Evolutionary conservation across 139 green algal genomes (phyloP).

Genomic region (Micractinium conductrix): DNA sequence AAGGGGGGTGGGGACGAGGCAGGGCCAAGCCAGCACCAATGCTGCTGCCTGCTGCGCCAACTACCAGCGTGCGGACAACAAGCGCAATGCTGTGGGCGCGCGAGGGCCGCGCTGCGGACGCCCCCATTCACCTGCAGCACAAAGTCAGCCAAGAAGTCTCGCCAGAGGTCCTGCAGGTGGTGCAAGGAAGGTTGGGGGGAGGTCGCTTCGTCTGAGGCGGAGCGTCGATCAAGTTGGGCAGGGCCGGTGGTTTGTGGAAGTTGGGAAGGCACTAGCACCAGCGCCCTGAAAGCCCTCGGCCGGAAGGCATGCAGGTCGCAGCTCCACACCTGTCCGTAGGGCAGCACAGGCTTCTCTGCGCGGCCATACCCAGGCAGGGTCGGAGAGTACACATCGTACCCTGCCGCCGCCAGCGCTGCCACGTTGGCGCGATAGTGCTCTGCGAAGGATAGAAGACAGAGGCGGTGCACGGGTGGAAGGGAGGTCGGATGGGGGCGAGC

Average conservation of each 20-base stretch:
- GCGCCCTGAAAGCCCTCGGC: no score
- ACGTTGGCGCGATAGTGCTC: slow-evolving; percentile 92
- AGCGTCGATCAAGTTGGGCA: no score
- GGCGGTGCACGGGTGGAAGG: background rate
- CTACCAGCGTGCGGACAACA: no score
- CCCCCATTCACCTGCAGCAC: slow-evolving; percentile 50
- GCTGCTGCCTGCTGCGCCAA: no score
- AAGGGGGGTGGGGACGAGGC: background rate
- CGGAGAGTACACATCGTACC: slow-evolving; percentile 83
- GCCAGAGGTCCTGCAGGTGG: slow-evolving; percentile 81
- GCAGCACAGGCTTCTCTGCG: slow-evolving; percentile 87
- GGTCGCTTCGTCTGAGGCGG: no score
- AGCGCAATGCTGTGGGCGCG: background rate
- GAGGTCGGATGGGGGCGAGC: background rate
- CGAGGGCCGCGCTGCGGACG: no score
- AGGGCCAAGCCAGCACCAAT: no score
- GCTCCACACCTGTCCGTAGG: slow-evolving; percentile 61
- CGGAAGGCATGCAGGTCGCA: no score
- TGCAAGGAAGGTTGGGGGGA: background rate
- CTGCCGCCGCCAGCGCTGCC: slow-evolving; percentile 61
- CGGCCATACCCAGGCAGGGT: slow-evolving; percentile 84
- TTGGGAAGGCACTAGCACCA: background rate
- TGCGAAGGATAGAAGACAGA: slow-evolving; percentile 11
- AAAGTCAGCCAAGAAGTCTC: slow-evolving; percentile 82
- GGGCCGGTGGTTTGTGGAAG: background rate